A percentile compares a stretch with the other conserved stretches of the same genome.
phyloP scores from a whole-genome alignment of 441 rosid species.

The Daphne laureola region DNA sequence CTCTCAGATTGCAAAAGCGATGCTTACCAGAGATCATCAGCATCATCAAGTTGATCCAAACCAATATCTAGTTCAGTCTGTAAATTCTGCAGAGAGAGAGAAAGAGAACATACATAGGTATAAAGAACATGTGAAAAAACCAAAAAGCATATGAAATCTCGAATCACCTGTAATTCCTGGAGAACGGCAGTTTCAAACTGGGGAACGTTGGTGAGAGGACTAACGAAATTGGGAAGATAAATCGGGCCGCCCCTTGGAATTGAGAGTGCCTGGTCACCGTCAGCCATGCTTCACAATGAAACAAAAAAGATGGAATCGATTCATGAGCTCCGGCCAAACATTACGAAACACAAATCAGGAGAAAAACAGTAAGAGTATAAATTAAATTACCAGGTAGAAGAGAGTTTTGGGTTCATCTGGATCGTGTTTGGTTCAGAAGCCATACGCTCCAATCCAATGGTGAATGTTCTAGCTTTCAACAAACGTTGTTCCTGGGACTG shows the following conservation, averaged over 20 bases:
- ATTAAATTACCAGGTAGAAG: too few relatives aligned
- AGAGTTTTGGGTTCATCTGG: too few relatives aligned
- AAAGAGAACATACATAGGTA: neutral
- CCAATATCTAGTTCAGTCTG: constrained; percentile 27
- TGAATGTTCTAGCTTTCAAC: too few relatives aligned
- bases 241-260: constrained; percentile 47
- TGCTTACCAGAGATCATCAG: constrained; percentile 37
- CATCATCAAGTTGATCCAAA: constrained; percentile 14
- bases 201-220: constrained; percentile 39
- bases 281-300: neutral
- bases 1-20: neutral
- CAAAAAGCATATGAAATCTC: neutral
- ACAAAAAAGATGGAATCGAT: too few relatives aligned
- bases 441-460: too few relatives aligned
- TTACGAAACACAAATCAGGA: too few relatives aligned
- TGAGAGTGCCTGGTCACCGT: constrained; percentile 8
- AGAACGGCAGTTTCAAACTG: constrained; percentile 35
- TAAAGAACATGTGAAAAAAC: neutral
- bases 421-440: too few relatives aligned
- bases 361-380: too few relatives aligned
- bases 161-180: constrained; percentile 29
- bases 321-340: too few relatives aligned
- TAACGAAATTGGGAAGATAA: constrained; percentile 31
- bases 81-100: constrained; percentile 26
- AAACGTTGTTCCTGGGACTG: too few relatives aligned